These are phyloP conservation scores for Pythium coloratum DNA, from an alignment of 352 stramenopile species.

Conservation along the genomic window DNA sequence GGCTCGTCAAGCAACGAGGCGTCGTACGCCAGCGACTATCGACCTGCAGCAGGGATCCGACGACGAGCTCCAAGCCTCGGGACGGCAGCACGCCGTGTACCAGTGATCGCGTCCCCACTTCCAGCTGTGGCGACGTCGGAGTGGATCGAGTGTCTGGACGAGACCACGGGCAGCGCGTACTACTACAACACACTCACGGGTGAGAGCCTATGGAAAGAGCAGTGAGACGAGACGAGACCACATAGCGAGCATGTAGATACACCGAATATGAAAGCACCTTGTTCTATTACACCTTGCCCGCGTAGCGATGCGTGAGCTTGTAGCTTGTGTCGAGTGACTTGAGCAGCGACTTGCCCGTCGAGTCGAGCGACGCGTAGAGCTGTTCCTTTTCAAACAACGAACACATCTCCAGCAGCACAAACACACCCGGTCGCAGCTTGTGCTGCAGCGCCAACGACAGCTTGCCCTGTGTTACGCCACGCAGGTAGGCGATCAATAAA, in stretches of 20 bases:
- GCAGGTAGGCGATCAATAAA: slow-evolving; percentile 68
- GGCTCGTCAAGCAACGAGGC: slow-evolving; percentile 15
- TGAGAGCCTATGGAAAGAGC: slow-evolving; percentile 62
- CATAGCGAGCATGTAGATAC: slow-evolving; percentile 1
- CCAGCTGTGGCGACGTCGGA: slow-evolving; percentile 6
- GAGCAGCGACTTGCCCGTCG: slow-evolving; percentile 82
- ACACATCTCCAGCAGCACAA: slow-evolving; percentile 81
- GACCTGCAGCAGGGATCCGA: slow-evolving; percentile 9
- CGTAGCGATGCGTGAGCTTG: slow-evolving; percentile 86
- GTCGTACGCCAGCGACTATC: slow-evolving; percentile 34
- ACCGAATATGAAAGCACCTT: slow-evolving; percentile 2
- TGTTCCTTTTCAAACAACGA: slow-evolving; percentile 86
- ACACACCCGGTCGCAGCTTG: slow-evolving; percentile 71
- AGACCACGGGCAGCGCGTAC: slow-evolving; percentile 49
- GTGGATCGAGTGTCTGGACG: slow-evolving; percentile 70
- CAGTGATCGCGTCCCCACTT: background rate
- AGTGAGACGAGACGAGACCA: slow-evolving; percentile 1
- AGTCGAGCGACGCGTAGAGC: slow-evolving; percentile 77
- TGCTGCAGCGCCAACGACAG: slow-evolving; percentile 60
- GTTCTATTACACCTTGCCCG: slow-evolving; percentile 71
- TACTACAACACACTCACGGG: slow-evolving; percentile 77
- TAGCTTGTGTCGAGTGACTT: slow-evolving; percentile 84
- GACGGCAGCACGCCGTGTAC: background rate
- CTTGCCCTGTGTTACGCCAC: slow-evolving; percentile 57
- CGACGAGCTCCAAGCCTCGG: slow-evolving; percentile 13